phyloP scores from a whole-genome alignment of 2,329 filamentous ascomycete species.

The Talaromyces piceae region DNA sequence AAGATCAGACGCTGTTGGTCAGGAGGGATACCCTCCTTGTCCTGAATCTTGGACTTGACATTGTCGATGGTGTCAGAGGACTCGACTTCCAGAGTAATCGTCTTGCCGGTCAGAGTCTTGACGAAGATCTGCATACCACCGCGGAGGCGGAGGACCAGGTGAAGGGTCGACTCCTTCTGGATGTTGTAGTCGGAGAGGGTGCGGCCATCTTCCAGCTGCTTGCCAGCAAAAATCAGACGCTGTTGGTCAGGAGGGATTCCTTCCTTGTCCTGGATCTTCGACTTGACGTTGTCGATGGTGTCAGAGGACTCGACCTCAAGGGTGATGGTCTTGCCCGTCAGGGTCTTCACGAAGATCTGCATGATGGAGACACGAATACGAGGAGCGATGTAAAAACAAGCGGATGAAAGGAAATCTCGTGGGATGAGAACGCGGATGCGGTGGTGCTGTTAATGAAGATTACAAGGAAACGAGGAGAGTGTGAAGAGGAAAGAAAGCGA shows the following conservation, averaged over 20 bases:
- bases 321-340: conserved; percentile 54
- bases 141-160: conserved; percentile 67
- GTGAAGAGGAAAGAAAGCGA: conserved; percentile 16
- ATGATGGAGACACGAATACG: conserved; percentile 45
- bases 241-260: conserved; percentile 53
- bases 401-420: background rate
- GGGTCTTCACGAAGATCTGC: conserved; percentile 98
- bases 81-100: conserved; percentile 56
- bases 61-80: conserved; percentile 12
- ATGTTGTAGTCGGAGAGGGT: conserved; percentile 51
- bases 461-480: conserved; percentile 9
- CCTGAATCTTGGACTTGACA: conserved; percentile 46
- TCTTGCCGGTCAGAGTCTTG: conserved; percentile 94
- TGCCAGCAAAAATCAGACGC: conserved; percentile 52
- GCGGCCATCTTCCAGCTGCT: conserved; percentile 52
- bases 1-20: conserved; percentile 97
- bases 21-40: conserved; percentile 94
- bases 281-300: conserved; percentile 50
- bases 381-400: conserved; percentile 10
- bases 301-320: conserved; percentile 44
- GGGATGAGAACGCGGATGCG: background rate
- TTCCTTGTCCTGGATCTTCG: conserved; percentile 55
- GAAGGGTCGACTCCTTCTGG: conserved; percentile 60
- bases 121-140: conserved; percentile 61
- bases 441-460: background rate